A percentile compares a stretch with the other conserved stretches of the same genome.
Conservation (phyloP, 371 early-diverging fungal species). For the Smittium culicis region DNA sequence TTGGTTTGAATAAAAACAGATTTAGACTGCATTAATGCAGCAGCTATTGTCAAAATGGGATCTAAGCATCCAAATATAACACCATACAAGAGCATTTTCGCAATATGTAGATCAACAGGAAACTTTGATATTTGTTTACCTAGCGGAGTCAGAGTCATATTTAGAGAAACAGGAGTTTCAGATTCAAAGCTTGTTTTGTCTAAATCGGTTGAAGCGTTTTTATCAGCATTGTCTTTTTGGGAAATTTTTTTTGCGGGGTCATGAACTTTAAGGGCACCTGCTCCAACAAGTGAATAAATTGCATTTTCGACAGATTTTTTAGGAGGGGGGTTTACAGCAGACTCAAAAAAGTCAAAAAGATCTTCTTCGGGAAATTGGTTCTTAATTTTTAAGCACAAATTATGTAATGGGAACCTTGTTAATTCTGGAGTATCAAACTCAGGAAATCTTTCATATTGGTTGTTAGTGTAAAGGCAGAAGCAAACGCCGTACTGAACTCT, state of each 20-base stretch:
- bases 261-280: slow-evolving; percentile 24
- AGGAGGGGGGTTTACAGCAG: slow-evolving; percentile 62
- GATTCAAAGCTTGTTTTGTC: background rate
- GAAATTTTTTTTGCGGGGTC: background rate
- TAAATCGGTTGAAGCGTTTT: too few species aligned
- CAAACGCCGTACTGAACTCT: slow-evolving; percentile 70
- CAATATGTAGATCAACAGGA: slow-evolving; percentile 78
- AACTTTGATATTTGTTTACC: slow-evolving; percentile 77
- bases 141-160: slow-evolving; percentile 57
- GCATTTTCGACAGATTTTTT: slow-evolving; percentile 50
- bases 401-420: slow-evolving; percentile 61
- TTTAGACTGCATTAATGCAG: slow-evolving; percentile 21
- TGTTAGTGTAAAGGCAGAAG: slow-evolving; percentile 49
- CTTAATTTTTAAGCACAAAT: slow-evolving; percentile 66
- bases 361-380: slow-evolving; percentile 37
- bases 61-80: slow-evolving; percentile 69
- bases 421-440: slow-evolving; percentile 64
- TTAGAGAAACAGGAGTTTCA: background rate
- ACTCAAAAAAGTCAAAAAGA: slow-evolving; percentile 43
- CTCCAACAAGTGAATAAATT: slow-evolving; percentile 42
- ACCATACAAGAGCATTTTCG: slow-evolving; percentile 74
- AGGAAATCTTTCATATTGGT: slow-evolving; percentile 38
- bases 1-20: slow-evolving; percentile 46
- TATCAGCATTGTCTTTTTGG: too few species aligned
- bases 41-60: slow-evolving; percentile 63